phyloP scores from a whole-genome alignment of 2,329 filamentous ascomycete species.

The Paecilomyces variotii region DNA sequence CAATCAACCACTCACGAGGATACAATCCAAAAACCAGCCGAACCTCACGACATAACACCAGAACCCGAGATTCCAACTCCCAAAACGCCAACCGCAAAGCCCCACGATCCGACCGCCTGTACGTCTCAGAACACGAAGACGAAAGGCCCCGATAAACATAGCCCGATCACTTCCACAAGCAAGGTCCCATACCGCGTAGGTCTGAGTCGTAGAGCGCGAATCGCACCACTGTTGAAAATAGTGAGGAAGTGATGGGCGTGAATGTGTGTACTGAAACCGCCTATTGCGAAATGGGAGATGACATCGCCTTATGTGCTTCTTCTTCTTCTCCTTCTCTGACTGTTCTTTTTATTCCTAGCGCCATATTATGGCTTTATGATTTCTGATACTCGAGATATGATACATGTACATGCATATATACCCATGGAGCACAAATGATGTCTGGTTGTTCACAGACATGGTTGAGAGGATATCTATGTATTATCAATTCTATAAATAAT shows the following conservation, averaged over 20 bases:
- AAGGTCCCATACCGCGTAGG: constrained; percentile 40
- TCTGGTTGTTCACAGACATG: neutral
- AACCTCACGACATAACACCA: neutral
- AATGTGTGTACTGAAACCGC: neutral
- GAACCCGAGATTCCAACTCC: neutral
- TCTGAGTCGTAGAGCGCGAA: constrained; percentile 40
- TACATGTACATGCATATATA: neutral
- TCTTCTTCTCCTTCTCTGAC: neutral
- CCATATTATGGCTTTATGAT: neutral
- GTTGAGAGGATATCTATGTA: neutral
- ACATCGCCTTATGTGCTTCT: neutral
- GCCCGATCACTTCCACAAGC: constrained; percentile 30
- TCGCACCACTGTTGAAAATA: constrained; percentile 41
- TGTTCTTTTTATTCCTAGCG: too few species aligned
- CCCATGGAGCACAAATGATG: neutral
- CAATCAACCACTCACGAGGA: neutral
- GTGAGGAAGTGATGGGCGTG: constrained; percentile 29
- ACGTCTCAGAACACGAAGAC: neutral
- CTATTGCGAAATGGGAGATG: neutral
- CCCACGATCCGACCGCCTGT: neutral
- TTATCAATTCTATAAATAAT: neutral
- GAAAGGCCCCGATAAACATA: constrained; percentile 32
- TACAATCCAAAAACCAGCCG: neutral
- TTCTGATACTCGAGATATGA: neutral
- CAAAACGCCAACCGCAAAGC: neutral